Conservation (phyloP, 176 grass and related monocot species). For the Dactylis glomerata region DNA sequence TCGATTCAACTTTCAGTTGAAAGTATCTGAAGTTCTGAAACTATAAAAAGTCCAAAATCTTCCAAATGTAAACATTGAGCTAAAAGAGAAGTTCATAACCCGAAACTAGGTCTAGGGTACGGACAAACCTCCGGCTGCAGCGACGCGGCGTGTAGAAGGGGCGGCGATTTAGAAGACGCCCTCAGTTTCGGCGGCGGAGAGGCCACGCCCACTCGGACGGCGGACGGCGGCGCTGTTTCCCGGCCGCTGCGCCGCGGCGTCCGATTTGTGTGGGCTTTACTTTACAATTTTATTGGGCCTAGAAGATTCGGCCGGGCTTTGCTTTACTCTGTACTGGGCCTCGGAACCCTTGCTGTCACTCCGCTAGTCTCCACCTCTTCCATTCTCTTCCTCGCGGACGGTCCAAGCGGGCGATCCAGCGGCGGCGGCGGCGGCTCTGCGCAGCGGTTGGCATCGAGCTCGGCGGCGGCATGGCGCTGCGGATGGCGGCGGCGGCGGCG, state of each 20-base stretch:
- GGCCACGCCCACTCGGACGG: background rate
- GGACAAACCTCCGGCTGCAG: background rate
- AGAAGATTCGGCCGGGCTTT: background rate
- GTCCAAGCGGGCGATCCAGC: slow-evolving; percentile 3
- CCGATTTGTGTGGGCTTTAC: background rate
- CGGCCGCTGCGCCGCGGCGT: background rate
- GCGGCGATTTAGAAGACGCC: background rate
- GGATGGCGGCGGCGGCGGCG: slow-evolving; percentile 43
- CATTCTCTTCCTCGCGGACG: background rate
- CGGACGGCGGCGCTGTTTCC: background rate
- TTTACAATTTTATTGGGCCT: background rate
- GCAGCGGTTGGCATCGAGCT: background rate
- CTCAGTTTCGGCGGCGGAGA: background rate
- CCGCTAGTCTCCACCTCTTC: background rate
- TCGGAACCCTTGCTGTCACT: background rate
- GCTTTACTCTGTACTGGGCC: background rate
- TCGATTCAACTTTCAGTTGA: no score
- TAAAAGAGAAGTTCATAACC: background rate
- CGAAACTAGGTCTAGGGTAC: background rate
- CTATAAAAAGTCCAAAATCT: no score
- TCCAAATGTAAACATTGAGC: background rate
- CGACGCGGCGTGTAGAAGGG: background rate
- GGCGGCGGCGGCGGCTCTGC: slow-evolving; percentile 38
- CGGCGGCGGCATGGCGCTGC: slow-evolving; percentile 54
- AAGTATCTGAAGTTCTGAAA: no score